Base-by-base conservation (phyloP, 805 yeast species). In the Saccharomyces cerevisiae region DNA sequence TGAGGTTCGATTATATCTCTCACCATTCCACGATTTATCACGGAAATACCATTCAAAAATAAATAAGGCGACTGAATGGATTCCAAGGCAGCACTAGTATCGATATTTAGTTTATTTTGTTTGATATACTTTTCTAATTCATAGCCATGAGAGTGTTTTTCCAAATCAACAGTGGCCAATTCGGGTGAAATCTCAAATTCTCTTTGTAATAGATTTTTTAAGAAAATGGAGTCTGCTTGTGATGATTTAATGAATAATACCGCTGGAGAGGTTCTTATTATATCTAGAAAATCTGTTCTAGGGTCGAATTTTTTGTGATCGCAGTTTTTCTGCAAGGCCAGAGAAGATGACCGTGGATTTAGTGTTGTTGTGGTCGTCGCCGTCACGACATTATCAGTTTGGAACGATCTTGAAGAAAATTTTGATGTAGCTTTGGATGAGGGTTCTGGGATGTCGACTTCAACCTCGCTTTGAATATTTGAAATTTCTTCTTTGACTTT, bases 151-250 rank as follows among this genome's bases (percentile, higher is more conserved):
- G 77, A 74, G 68, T 89, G 96, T 63, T 76, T 77, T 69, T 90
- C 96, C 51, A 90, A 75, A 66, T 91, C 97, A 13, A 90, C 89
- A 51, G 87, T 76, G 4, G 77, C 70, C 0, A 90, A 89, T 47
- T 77, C 74, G 2, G 97, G 97, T 3, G 79, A 77, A 54, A 90
- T 79, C 54, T 79, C 80, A 70, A 89, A 89, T 60, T 81, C 80
- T 22, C 77, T 79, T 21, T 70, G 69, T 52, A 90, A 73, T 48
- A 90, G 72, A 36, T 78, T 74, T 72, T 87, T 90, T 62, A 89
- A 77, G 51, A 75, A 75, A 63, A 78, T 79, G 8, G 92, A 85
- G 66, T 76, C 84, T 36, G 91, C 91, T 69, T 95, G 82, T 60
- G 76, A 63, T 1, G 75, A 69, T 58, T 70, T 72, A 13, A 74